A percentile compares a stretch with the other conserved stretches of the same genome.
Conservation (phyloP, 257 asterid species). For the Solanum sitiens region DNA sequence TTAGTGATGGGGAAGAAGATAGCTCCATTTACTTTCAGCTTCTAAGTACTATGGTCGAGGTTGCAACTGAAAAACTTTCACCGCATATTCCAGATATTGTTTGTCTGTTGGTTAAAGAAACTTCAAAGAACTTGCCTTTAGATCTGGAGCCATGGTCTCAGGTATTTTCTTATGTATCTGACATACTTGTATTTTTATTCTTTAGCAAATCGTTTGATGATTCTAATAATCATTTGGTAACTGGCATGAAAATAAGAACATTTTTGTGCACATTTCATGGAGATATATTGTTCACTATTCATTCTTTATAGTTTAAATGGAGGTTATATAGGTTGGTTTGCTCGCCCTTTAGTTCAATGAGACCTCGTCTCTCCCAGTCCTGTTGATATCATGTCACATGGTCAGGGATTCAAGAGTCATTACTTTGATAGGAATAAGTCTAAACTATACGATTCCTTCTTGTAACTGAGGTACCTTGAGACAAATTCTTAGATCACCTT, state of each 20-base stretch:
- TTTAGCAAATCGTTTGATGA: not conserved
- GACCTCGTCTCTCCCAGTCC: not conserved
- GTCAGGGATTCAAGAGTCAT: not conserved
- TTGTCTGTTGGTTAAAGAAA: conserved; percentile 18
- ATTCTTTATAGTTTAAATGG: not conserved
- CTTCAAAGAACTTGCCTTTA: conserved; percentile 16
- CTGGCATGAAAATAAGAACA: not conserved
- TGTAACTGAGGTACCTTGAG: not conserved
- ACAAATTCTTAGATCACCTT: not conserved
- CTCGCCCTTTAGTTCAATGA: not conserved
- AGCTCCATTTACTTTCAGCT: conserved; percentile 21
- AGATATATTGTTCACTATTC: not conserved
- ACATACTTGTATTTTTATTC: not conserved
- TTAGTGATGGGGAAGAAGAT: conserved; percentile 21
- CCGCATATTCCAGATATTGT: conserved; percentile 27
- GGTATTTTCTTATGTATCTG: conserved; percentile 3
- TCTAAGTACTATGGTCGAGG: conserved; percentile 26
- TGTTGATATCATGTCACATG: not conserved
- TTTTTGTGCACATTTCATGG: not conserved
- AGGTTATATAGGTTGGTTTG: not conserved
- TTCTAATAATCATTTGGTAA: not conserved
- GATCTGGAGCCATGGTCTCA: conserved; percentile 29
- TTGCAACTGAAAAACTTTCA: conserved; percentile 21
- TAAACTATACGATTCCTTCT: not conserved
- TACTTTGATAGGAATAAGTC: not conserved